Conservation (phyloP, 1,139 yeast species). For the Saccharomyces pastorianus region DNA sequence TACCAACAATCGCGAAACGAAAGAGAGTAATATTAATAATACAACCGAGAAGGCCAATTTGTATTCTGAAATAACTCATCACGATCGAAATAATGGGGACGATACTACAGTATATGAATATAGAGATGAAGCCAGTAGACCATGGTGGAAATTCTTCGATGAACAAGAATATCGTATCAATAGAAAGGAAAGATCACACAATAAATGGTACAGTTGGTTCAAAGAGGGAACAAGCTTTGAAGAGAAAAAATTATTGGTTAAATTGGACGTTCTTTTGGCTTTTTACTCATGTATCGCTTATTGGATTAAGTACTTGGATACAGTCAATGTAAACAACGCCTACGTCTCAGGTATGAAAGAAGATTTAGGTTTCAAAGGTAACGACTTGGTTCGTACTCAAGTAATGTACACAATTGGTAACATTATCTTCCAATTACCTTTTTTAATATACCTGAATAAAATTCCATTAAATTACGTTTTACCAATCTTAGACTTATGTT, state of each 20-base stretch:
- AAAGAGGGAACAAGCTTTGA: conserved; percentile 48
- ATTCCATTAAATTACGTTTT: conserved; percentile 47
- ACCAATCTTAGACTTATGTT: conserved; percentile 51
- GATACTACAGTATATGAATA: conserved; percentile 34
- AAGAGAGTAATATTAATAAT: no score
- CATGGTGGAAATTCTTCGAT: conserved; percentile 57
- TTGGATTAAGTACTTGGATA: conserved; percentile 59
- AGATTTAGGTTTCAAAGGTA: conserved; percentile 42
- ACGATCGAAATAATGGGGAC: no score
- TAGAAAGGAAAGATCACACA: conserved; percentile 32
- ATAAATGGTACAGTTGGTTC: conserved; percentile 61
- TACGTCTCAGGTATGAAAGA: conserved; percentile 45
- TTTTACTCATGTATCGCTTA: conserved; percentile 53
- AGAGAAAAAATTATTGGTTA: conserved; percentile 43
- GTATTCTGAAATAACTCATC: no score
- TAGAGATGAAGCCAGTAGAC: conserved; percentile 53
- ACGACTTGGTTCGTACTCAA: conserved; percentile 51
- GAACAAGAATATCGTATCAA: conserved; percentile 52
- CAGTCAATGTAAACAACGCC: conserved; percentile 48
- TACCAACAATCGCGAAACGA: no score
- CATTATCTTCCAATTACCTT: conserved; percentile 47
- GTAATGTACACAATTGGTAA: conserved; percentile 52
- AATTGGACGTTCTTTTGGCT: conserved; percentile 51
- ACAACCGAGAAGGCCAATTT: no score
- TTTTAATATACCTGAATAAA: conserved; percentile 33